Conservation (phyloP, 2,329 filamentous ascomycete genomes). For the Cladosporium sp. region DNA sequence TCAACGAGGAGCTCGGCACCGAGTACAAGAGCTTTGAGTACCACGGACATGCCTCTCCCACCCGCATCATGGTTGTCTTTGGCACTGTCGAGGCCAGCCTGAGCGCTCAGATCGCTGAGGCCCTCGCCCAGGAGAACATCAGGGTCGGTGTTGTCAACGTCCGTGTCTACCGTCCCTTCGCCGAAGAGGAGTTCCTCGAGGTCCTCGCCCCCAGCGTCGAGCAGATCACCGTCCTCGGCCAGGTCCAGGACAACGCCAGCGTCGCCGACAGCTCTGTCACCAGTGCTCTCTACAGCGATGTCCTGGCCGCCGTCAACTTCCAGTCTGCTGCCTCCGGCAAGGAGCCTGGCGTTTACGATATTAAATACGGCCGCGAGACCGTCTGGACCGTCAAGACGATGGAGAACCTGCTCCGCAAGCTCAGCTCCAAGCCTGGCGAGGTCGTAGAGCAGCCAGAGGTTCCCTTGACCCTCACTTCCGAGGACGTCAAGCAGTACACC, state of each 20-base stretch:
- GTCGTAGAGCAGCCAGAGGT: slow-evolving; percentile 29
- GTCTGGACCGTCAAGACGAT: slow-evolving; percentile 55
- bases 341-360: slow-evolving; percentile 63
- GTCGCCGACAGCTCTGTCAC: slow-evolving; percentile 69
- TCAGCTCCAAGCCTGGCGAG: slow-evolving; percentile 35
- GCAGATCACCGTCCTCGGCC: slow-evolving; percentile 79
- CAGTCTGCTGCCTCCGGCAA: slow-evolving; percentile 56
- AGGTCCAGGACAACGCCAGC: slow-evolving; percentile 68
- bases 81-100: slow-evolving; percentile 87
- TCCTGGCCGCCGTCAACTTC: slow-evolving; percentile 78
- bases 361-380: slow-evolving; percentile 79
- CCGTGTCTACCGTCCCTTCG: slow-evolving; percentile 88
- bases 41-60: slow-evolving; percentile 70
- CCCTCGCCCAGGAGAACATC: slow-evolving; percentile 64
- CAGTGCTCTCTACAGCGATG: slow-evolving; percentile 87
- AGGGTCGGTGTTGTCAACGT: slow-evolving; percentile 87
- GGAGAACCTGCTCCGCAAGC: slow-evolving; percentile 42
- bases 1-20: slow-evolving; percentile 90
- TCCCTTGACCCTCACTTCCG: slow-evolving; percentile 39
- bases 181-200: slow-evolving; percentile 87
- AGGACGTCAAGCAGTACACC: slow-evolving; percentile 68
- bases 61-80: slow-evolving; percentile 83
- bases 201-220: slow-evolving; percentile 68
- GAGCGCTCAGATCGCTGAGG: slow-evolving; percentile 69
- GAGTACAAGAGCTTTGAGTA: slow-evolving; percentile 94